Evolutionary conservation across 164 flowering plant species (phyloP).

Genomic region (Nelumbo lutea): DNA sequence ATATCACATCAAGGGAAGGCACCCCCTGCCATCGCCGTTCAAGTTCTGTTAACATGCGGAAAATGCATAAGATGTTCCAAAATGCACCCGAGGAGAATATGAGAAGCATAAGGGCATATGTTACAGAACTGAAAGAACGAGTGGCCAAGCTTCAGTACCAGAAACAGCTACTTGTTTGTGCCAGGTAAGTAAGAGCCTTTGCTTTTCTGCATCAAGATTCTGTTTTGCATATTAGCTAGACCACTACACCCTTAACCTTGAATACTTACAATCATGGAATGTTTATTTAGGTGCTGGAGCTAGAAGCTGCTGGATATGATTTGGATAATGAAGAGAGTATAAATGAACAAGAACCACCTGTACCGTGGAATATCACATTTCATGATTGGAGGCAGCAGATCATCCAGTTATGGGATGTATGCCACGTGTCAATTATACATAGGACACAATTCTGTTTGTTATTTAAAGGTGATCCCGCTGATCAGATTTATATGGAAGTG

Average conservation of each 20-base stretch:
- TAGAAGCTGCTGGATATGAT: slow-evolving; percentile 77
- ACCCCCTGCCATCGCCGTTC: slow-evolving; percentile 75
- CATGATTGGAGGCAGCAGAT: slow-evolving; percentile 82
- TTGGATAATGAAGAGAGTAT: slow-evolving; percentile 45
- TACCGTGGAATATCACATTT: slow-evolving; percentile 66
- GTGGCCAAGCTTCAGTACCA: slow-evolving; percentile 98
- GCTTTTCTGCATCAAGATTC: background rate
- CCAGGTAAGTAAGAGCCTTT: slow-evolving; percentile 44
- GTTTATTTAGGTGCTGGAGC: slow-evolving; percentile 66
- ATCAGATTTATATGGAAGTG: slow-evolving; percentile 96
- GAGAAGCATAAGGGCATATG: slow-evolving; percentile 86
- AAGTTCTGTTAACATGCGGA: slow-evolving; percentile 92
- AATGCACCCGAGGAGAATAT: slow-evolving; percentile 99
- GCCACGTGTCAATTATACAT: slow-evolving; percentile 84
- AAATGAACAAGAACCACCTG: slow-evolving; percentile 46
- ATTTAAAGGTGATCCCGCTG: slow-evolving; percentile 90
- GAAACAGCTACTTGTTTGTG: slow-evolving; percentile 96
- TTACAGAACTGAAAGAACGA: slow-evolving; percentile 94
- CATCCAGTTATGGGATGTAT: slow-evolving; percentile 83
- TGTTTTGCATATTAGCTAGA: background rate
- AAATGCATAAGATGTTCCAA: slow-evolving; percentile 98
- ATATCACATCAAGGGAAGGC: slow-evolving; percentile 73
- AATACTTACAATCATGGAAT: too few species aligned
- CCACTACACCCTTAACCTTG: too few species aligned
- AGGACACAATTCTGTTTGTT: slow-evolving; percentile 87